Percentiles rank a stretch among this genome's conserved stretches.
phyloP scores from a whole-genome alignment of 345 rosid genomes.

The Bruguiera gymnorhiza region DNA sequence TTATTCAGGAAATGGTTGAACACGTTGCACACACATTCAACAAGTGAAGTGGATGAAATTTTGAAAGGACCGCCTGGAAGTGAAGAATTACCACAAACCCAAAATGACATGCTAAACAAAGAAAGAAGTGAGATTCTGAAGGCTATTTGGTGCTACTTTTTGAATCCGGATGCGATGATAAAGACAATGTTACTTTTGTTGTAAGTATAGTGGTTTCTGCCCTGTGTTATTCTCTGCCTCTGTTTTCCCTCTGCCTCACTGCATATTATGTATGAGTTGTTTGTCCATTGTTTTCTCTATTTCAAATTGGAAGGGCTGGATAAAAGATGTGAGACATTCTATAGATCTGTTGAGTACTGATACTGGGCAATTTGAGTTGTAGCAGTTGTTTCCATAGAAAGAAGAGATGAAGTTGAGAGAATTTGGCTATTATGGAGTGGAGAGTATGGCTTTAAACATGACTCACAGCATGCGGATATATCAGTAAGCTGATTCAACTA shows the following conservation, averaged over 20 bases:
- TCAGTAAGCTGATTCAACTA: not conserved
- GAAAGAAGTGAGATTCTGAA: constrained; percentile 39
- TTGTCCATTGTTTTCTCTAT: not conserved
- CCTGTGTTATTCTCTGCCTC: not conserved
- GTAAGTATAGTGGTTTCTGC: constrained; percentile 45
- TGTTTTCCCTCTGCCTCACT: not conserved
- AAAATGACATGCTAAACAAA: constrained; percentile 27
- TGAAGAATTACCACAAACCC: constrained; percentile 26
- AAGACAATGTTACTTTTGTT: constrained; percentile 64
- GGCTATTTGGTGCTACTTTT: constrained; percentile 49
- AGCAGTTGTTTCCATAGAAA: not conserved
- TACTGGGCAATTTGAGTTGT: not conserved
- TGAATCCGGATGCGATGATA: constrained; percentile 62
- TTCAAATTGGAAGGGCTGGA: not conserved
- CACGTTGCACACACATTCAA: constrained; percentile 48
- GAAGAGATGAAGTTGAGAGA: not conserved
- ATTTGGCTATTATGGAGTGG: not conserved
- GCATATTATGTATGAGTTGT: not conserved
- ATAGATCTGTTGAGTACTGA: not conserved
- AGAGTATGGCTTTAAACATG: not conserved
- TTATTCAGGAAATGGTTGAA: constrained; percentile 81
- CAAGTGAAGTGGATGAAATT: constrained; percentile 44
- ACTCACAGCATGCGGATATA: not conserved
- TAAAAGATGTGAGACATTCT: not conserved
- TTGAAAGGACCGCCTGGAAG: constrained; percentile 41